These are phyloP conservation scores for Ogataea polymorpha DNA, from an alignment of 805 yeast genomes.

Conservation along the genomic window DNA sequence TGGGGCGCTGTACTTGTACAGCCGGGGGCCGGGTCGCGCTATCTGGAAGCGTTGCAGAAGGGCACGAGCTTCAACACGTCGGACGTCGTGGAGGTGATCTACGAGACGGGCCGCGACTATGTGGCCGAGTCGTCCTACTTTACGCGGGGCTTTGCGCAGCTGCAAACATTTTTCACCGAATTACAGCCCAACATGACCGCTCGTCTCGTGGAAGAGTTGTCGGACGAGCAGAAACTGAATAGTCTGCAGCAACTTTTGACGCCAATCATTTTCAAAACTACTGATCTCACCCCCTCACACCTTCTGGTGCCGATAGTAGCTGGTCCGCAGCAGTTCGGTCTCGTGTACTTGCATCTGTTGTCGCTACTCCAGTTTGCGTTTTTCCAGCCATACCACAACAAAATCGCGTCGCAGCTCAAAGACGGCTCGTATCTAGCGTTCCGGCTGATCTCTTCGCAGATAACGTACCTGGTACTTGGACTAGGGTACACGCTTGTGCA, in stretches of 20 bases:
- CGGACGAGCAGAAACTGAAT: constrained; percentile 1
- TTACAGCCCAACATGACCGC: constrained; percentile 13
- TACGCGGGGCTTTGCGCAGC: constrained; percentile 34
- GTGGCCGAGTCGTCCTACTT: constrained; percentile 42
- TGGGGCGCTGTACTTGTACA: constrained; percentile 59
- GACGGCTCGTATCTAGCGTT: constrained; percentile 46
- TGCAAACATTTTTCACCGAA: constrained; percentile 32
- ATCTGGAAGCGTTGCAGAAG: constrained; percentile 34
- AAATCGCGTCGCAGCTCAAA: constrained; percentile 46
- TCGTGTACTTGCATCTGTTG: constrained; percentile 61
- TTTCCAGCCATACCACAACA: constrained; percentile 50
- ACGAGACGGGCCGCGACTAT: constrained; percentile 63
- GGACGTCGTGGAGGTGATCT: constrained; percentile 40
- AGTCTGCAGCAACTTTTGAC: constrained; percentile 6
- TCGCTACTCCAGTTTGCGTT: constrained; percentile 65
- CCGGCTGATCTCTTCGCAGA: constrained; percentile 47
- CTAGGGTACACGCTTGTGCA: constrained; percentile 58
- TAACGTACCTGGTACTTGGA: constrained; percentile 51
- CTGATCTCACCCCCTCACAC: constrained; percentile 45
- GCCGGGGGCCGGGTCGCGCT: constrained; percentile 46
- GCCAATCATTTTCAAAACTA: constrained; percentile 29
- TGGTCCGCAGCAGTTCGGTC: constrained; percentile 71
- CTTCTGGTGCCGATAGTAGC: constrained; percentile 43
- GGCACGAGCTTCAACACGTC: constrained; percentile 20
- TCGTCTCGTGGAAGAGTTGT: constrained; percentile 7